Evolutionary conservation across 805 yeast species (phyloP).

Genomic region (Wickerhamia fluorescens): DNA sequence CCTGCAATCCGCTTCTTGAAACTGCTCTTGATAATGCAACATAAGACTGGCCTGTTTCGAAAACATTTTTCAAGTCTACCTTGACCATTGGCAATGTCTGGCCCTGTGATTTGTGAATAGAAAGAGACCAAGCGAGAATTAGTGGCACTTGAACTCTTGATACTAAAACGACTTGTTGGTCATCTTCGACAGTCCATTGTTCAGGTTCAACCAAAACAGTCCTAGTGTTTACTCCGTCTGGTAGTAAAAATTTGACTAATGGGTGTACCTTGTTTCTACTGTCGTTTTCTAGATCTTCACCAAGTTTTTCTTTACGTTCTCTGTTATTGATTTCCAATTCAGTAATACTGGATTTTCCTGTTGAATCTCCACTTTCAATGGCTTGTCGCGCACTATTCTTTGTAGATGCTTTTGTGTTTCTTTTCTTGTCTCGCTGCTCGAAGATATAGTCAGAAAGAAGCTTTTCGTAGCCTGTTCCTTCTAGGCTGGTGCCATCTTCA

Average conservation of each 20-base stretch:
- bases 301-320: constrained; percentile 41
- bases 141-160: constrained; percentile 77
- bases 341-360: constrained; percentile 23
- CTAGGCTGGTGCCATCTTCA: constrained; percentile 1
- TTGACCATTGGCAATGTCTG: constrained; percentile 71
- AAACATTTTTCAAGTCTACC: constrained; percentile 69
- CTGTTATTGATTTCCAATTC: too few relatives aligned
- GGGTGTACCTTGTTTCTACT: constrained; percentile 53
- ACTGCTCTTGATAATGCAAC: constrained; percentile 93
- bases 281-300: constrained; percentile 36
- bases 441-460: constrained; percentile 12
- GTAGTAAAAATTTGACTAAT: constrained; percentile 64
- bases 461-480: too few relatives aligned
- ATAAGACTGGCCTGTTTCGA: constrained; percentile 93
- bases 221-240: constrained; percentile 61
- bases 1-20: constrained; percentile 74
- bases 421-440: constrained; percentile 2
- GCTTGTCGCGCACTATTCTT: constrained; percentile 1
- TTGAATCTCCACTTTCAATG: constrained; percentile 1
- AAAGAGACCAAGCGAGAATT: constrained; percentile 92
- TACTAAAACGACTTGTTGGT: constrained; percentile 58
- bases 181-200: constrained; percentile 74
- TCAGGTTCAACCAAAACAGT: constrained; percentile 80
- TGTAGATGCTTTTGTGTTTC: not conserved
- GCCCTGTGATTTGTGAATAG: constrained; percentile 95